Conservation (phyloP, 192 early-diverging fungal genomes). For the Allomyces macrogynus region DNA sequence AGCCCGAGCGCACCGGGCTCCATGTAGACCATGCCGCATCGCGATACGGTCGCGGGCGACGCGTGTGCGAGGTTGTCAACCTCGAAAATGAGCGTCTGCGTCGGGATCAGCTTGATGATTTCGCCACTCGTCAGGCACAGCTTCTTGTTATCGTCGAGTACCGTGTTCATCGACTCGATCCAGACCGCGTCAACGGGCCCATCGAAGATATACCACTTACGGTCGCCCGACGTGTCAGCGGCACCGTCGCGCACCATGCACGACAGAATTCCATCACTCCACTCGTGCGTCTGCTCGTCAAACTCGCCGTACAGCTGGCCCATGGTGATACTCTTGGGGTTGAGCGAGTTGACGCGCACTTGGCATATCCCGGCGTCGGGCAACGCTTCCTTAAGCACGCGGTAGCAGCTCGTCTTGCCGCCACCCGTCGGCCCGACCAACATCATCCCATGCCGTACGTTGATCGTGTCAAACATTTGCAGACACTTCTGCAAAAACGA, state of each 20-base stretch:
- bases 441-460: slow-evolving; percentile 97
- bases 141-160: slow-evolving; percentile 93
- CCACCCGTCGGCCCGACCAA: slow-evolving; percentile 96
- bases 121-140: slow-evolving; percentile 98
- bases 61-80: slow-evolving; percentile 96
- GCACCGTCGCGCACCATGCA: slow-evolving; percentile 91
- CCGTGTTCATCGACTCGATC: slow-evolving; percentile 96
- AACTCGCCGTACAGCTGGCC: slow-evolving; percentile 88
- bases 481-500: slow-evolving; percentile 91
- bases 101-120: slow-evolving; percentile 76
- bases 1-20: slow-evolving; percentile 37
- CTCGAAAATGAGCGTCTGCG: slow-evolving; percentile 97
- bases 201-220: slow-evolving; percentile 99
- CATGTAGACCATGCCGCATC: slow-evolving; percentile 96
- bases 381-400: slow-evolving; percentile 74
- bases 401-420: slow-evolving; percentile 89
- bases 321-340: slow-evolving; percentile 95
- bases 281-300: slow-evolving; percentile 94
- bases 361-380: slow-evolving; percentile 72
- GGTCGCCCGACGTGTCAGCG: slow-evolving; percentile 72
- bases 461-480: slow-evolving; percentile 94
- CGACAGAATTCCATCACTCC: slow-evolving; percentile 98
- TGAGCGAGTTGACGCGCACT: slow-evolving; percentile 80
- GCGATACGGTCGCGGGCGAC: slow-evolving; percentile 90
- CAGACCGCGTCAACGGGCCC: slow-evolving; percentile 99